These are phyloP conservation scores for Leccinum longicurvipes DNA, from an alignment of 768 basidiomycete species.

Conservation along the genomic window DNA sequence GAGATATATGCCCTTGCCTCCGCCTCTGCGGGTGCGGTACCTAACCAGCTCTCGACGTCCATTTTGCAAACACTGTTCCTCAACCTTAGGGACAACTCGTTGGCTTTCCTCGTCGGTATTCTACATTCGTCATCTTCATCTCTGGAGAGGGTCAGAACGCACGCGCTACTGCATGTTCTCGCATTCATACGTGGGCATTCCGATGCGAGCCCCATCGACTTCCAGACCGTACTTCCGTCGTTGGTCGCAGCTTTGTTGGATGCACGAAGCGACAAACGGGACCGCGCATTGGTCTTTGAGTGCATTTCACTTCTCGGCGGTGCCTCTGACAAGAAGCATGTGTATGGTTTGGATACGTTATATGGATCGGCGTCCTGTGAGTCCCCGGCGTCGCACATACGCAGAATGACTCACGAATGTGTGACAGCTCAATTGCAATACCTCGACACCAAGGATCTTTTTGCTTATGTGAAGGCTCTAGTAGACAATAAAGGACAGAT, in stretches of 20 bases:
- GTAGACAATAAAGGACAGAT: constrained; percentile 52
- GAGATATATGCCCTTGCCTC: constrained; percentile 67
- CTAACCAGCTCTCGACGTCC: constrained; percentile 43
- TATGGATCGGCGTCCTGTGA: constrained; percentile 62
- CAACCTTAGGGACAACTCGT: constrained; percentile 62
- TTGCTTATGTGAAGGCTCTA: constrained; percentile 54
- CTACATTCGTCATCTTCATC: constrained; percentile 42
- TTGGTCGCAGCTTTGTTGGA: constrained; percentile 55
- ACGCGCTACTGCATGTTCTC: constrained; percentile 69
- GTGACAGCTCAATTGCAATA: constrained; percentile 57
- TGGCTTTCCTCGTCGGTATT: constrained; percentile 80
- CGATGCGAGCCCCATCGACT: constrained; percentile 58
- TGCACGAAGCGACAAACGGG: constrained; percentile 25
- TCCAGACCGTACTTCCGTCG: constrained; percentile 74
- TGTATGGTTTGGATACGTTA: constrained; percentile 72
- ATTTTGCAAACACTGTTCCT: constrained; percentile 66
- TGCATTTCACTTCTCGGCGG: constrained; percentile 50
- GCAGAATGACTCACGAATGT: constrained; percentile 9
- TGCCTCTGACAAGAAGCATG: constrained; percentile 40
- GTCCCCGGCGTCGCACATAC: constrained; percentile 19
- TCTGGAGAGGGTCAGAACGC: constrained; percentile 38
- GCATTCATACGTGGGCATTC: constrained; percentile 80
- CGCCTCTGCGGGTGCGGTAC: constrained; percentile 43
- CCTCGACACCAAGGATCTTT: constrained; percentile 60
- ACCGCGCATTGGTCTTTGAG: constrained; percentile 42